A percentile compares a stretch with the other conserved stretches of the same genome.
phyloP scores from a whole-genome alignment of 1,284 basidiomycete genomes.

The Hortiboletus rubellus region DNA sequence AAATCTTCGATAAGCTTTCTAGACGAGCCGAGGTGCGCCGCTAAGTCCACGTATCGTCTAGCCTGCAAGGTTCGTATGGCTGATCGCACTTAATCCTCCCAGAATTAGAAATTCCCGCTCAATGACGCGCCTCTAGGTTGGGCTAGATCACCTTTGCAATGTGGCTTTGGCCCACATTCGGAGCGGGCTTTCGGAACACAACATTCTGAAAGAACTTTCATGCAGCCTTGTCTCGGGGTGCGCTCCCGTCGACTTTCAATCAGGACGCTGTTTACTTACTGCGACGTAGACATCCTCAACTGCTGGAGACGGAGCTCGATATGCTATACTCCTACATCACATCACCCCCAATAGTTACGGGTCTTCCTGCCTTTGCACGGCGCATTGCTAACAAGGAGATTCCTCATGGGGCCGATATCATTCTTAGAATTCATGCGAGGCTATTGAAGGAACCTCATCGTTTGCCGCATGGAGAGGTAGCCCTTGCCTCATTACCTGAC shows the following conservation, averaged over 20 bases:
- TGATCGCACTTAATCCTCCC: no score
- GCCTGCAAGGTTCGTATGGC: constrained; percentile 24
- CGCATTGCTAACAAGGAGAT: constrained; percentile 26
- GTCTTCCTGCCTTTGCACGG: constrained; percentile 11
- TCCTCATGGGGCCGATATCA: constrained; percentile 25
- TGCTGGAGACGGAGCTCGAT: constrained; percentile 29
- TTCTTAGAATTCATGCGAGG: constrained; percentile 25
- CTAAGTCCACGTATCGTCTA: constrained; percentile 34
- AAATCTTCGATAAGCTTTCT: background rate
- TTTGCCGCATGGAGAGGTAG: no score
- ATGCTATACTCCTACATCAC: constrained; percentile 19
- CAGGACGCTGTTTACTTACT: background rate
- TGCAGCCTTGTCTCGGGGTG: constrained; percentile 26
- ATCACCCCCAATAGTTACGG: constrained; percentile 12
- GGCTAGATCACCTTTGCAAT: constrained; percentile 15
- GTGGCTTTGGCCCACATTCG: constrained; percentile 19
- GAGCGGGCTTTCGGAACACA: constrained; percentile 25
- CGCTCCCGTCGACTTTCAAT: background rate
- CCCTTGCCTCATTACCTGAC: no score
- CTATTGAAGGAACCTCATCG: constrained; percentile 16
- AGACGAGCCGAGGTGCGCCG: constrained; percentile 20
- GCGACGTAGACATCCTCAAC: constrained; percentile 4
- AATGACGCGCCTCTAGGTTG: constrained; percentile 13
- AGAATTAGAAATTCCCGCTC: background rate
- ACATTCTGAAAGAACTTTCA: constrained; percentile 26